phyloP scores from a whole-genome alignment of 495 filamentous ascomycete species.

The Cudoniella acicularis region DNA sequence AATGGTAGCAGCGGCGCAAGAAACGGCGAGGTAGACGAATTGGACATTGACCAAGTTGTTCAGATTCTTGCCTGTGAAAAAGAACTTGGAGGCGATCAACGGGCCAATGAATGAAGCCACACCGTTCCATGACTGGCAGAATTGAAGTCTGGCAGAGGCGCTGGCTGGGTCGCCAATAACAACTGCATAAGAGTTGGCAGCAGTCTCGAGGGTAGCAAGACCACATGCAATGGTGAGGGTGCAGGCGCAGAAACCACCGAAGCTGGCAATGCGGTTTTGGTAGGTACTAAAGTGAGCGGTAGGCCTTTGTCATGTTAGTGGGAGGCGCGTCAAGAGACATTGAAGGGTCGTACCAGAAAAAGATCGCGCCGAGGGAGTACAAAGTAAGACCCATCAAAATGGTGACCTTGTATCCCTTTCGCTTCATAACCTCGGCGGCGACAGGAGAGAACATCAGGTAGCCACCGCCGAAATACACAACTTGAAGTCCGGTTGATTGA shows the following conservation, averaged over 20 bases:
- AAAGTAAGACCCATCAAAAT: conserved; percentile 22
- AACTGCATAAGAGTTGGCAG: conserved; percentile 63
- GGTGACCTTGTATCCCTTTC: conserved; percentile 44
- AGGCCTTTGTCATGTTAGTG: conserved; percentile 13
- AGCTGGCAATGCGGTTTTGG: conserved; percentile 36
- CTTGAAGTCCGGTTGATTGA: conserved; percentile 37
- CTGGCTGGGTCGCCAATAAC: conserved; percentile 45
- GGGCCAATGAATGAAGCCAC: conserved; percentile 67
- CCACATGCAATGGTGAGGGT: conserved; percentile 63
- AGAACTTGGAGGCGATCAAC: conserved; percentile 62
- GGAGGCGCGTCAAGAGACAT: too few relatives aligned
- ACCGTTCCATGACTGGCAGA: conserved; percentile 65
- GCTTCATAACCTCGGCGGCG: conserved; percentile 40
- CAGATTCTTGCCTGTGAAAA: conserved; percentile 53
- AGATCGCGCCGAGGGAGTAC: conserved; percentile 16
- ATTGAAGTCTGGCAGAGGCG: conserved; percentile 55
- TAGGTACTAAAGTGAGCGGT: conserved; percentile 20
- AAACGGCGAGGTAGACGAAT: conserved; percentile 47
- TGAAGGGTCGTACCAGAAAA: conserved; percentile 12
- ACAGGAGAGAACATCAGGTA: conserved; percentile 59
- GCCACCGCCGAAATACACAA: conserved; percentile 46
- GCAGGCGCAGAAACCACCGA: conserved; percentile 62
- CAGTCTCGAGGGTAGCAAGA: conserved; percentile 61
- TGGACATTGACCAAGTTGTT: conserved; percentile 48
- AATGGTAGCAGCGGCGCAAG: conserved; percentile 42